These are phyloP conservation scores for Tricholoma hemisulphureum DNA, from an alignment of 768 basidiomycete genomes.

Conservation along the genomic window DNA sequence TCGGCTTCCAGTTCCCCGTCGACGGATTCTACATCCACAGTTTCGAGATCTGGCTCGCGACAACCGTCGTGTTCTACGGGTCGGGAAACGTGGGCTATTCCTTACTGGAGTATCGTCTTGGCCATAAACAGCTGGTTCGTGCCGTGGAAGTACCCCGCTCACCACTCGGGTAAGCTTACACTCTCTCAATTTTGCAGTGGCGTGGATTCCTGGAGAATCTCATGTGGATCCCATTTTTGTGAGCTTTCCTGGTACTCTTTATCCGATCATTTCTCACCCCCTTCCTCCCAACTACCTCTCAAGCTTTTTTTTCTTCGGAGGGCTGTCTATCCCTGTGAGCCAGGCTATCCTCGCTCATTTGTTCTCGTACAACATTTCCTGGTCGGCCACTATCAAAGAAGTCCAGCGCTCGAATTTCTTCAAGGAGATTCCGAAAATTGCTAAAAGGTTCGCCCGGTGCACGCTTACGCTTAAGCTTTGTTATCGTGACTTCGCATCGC, in stretches of 20 bases:
- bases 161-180: constrained; percentile 10
- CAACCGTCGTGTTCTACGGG: constrained; percentile 74
- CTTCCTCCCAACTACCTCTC: neutral
- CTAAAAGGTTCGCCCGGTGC: constrained; percentile 54
- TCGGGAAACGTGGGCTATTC: constrained; percentile 71
- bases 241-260: constrained; percentile 28
- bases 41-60: constrained; percentile 81
- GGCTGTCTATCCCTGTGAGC: constrained; percentile 66
- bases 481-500: neutral
- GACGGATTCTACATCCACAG: constrained; percentile 77
- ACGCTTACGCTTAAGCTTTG: neutral
- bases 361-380: constrained; percentile 55
- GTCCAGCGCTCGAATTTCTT: constrained; percentile 87
- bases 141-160: constrained; percentile 8
- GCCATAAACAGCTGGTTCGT: constrained; percentile 49
- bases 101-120: constrained; percentile 70
- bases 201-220: constrained; percentile 55
- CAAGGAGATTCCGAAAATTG: constrained; percentile 84
- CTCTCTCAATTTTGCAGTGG: constrained; percentile 28
- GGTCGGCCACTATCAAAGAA: constrained; percentile 71
- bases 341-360: constrained; percentile 69
- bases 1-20: constrained; percentile 70
- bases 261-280: neutral
- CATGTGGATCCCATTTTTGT: constrained; percentile 77
- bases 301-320: constrained; percentile 82